Base-by-base conservation (phyloP, 306 rosid species). In the Abrus pulchellus region DNA sequence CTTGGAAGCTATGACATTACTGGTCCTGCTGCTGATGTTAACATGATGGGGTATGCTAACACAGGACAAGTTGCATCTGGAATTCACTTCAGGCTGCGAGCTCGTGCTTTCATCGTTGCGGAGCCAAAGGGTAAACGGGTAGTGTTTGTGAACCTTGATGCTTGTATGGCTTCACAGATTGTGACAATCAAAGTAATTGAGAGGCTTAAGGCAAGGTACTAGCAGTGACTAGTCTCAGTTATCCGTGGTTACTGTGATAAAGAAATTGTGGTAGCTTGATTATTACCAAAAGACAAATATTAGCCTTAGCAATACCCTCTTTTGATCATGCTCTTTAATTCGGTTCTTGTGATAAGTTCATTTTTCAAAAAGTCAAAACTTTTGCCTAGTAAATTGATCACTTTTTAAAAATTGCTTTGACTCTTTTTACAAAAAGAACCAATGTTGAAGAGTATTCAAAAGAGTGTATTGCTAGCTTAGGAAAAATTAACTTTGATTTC, bases 21-120 rank as follows among this genome's bases (percentile, higher is more conserved):
- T 28, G 99, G 99, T 8, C 99, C 99, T 44, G 99, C 97, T 0
- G 97, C 99, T 78, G 97, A 94, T 85, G 97, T 89, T 71, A 94
- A 92, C 70, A 86, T 94, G 99, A 92, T 92, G 97, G 97, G 97
- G 63, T 94, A 94, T 74, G 94, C 97, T 32, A 92, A 94, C 73
- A 52, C 75, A 5, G 93, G 84, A 47, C 98, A 92, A 71, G 76
- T 49, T 59, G 88, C 97, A 8, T 78, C 97, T 3, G 98, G 98
- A 62, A 56, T 94, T 80, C 98, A 94, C 82, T 86, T 94, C 41
- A 84, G 98, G 88, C 83, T 94, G 33, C 65, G 94, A 34, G 92
- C 98, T 64, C 97, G 98, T 20, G 69, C 97, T 4, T 94, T 94
- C 82, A 84, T 94, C 34, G 92, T 90, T 44, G 97, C 97, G 0